Base-by-base conservation (phyloP, 257 asterid genomes). In the Scutellaria galericulata region DNA sequence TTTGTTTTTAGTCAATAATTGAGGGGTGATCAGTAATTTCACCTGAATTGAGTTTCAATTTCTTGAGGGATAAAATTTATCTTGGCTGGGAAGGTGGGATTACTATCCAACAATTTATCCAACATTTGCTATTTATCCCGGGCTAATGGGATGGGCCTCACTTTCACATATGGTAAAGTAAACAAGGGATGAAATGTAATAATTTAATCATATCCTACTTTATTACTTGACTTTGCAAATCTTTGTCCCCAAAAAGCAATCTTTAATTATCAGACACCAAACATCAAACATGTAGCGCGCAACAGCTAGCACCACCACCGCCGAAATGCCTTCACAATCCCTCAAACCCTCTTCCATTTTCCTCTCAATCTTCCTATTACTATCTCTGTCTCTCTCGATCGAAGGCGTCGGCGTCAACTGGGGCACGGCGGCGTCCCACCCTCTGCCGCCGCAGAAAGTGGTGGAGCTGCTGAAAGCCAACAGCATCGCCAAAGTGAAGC, bases 341-440 rank as follows among this genome's bases (percentile, higher is more conserved):
- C 69, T 54, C 59, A 81, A 45, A 27, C 72, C 70, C 44, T 55
- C 55, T 2, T 73, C 56, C 76, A 47, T 80, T 55, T 20, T 22
- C 53, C 59, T 24, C 5, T 31, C 66, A n/a, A 27, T 69, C 63
- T 5, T 64, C 41, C 56, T 82, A 14, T 31, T 81, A 1, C 31
- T 70, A 0, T 24, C 78, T 6, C 11, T 53, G 13, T 56, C 39
- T 22, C 61, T 57, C n/a, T 52, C 79, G 24, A 85, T 70, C 10
- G 74, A 74, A 35, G 88, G 81, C 61, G 39, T 87, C 4, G 98
- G 97, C 62, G 91, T 92, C 64, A 92, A 86, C 87, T 92, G 98
- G 98, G 98, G 96, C 68, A 87, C 83, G 78, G 77, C 86, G 40
- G 88, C 96, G 76, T 87, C 96, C 11, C 91, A 88, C 78, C 91